Evolutionary conservation across 371 early-diverging fungal species (phyloP), one percentile per base, ranked within the genome.

Genomic region (Syncephalastrum contaminatum): DNA sequence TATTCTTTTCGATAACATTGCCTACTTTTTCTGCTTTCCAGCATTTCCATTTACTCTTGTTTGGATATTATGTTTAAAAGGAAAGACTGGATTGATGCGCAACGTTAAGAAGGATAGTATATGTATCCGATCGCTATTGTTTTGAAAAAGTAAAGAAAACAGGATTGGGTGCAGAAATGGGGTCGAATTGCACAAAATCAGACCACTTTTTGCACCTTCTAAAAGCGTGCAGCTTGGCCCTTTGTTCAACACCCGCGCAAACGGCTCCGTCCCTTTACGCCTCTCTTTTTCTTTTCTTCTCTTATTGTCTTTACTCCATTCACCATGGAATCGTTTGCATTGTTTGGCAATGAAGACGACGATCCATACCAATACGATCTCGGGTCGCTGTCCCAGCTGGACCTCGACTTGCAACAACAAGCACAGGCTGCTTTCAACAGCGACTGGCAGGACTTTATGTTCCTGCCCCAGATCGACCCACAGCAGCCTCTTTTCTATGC

Each of bases 361-460:
- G 59, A 59, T 46, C 53, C 53, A 20, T 43, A 48, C 40, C 36
- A 51, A 43, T 30, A 30, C 25, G 47, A 53, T 21, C 53, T 47
- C n/a, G 30, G 47, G 4, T 43, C 59, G 16, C 55, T 75, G 13
- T 71, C 75, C 10, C 70, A 75, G 42, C 69, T 75, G 40, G 75
- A 72, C 25, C 48, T 72, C 21, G 63, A 71, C 52, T 51, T 75
- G 20, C 75, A 75, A 42, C 70, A 75, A 52, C 75, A 75, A 56
- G 75, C 75, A 4, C 75, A 75, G 50, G 63, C 65, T 8, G 62
- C 71, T 20, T 49, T 75, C 61, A 70, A 53, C 67, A 68, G 27
- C 40, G 54, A 51, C 24, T 70, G 72, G 72, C 75, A 71, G 44
- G 69, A 69, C 41, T 63, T 72, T 60, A 66, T 60, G 56, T 75